Percentiles rank a stretch among this genome's conserved stretches.
phyloP scores from a whole-genome alignment of 2,329 filamentous ascomycete genomes.

The Fonsecaea erecta region DNA sequence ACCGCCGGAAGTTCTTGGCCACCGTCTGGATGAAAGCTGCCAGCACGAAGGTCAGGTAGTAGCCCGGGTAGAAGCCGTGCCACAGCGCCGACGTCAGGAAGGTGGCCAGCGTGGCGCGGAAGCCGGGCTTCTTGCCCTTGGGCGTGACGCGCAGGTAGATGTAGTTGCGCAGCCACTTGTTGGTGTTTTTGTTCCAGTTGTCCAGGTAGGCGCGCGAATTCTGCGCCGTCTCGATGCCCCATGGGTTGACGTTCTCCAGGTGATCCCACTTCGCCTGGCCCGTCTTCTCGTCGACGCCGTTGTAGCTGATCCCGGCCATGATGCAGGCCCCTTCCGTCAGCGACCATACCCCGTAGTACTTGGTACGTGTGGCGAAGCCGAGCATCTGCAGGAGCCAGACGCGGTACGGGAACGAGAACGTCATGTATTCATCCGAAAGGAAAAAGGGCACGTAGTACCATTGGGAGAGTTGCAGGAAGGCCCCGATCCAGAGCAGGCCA shows the following conservation, averaged over 20 bases:
- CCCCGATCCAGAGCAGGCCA: constrained; percentile 78
- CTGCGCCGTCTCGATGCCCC: constrained; percentile 84
- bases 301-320: constrained; percentile 89
- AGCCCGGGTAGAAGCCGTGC: constrained; percentile 98
- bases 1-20: constrained; percentile 89
- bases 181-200: constrained; percentile 98
- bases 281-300: constrained; percentile 82
- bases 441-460: constrained; percentile 69
- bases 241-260: constrained; percentile 84
- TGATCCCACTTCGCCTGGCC: constrained; percentile 89
- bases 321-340: constrained; percentile 94
- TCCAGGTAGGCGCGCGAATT: constrained; percentile 91
- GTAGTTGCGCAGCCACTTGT: constrained; percentile 94
- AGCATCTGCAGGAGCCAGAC: constrained; percentile 84
- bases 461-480: constrained; percentile 73
- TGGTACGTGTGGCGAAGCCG: constrained; percentile 78
- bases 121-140: constrained; percentile 93
- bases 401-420: constrained; percentile 71
- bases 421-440: constrained; percentile 68
- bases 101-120: constrained; percentile 89
- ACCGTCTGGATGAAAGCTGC: constrained; percentile 90
- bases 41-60: constrained; percentile 88
- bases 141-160: constrained; percentile 94
- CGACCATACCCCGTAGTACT: constrained; percentile 97
- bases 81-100: constrained; percentile 94